Percentiles rank a stretch among this genome's conserved stretches.
phyloP scores from a whole-genome alignment of 805 yeast genomes.

The Kodamaea fukazawae region DNA sequence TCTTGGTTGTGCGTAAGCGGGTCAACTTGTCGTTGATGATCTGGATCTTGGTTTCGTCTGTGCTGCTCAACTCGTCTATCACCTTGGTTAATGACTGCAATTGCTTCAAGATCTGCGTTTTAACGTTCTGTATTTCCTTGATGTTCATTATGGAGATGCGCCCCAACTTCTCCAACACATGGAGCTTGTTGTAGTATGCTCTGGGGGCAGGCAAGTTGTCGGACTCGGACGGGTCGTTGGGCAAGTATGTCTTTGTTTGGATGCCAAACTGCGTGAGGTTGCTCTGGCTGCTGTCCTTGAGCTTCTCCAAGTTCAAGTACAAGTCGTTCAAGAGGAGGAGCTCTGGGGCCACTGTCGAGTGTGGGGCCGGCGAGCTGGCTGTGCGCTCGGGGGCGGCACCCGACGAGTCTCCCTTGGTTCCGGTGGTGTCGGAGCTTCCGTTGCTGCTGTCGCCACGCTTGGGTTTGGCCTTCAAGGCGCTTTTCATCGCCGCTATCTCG shows the following conservation, averaged over 20 bases:
- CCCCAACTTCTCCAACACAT: slow-evolving; percentile 37
- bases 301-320: slow-evolving; percentile 25
- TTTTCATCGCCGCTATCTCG: slow-evolving; percentile 28
- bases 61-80: slow-evolving; percentile 24
- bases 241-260: slow-evolving; percentile 37
- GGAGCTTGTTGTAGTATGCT: slow-evolving; percentile 38
- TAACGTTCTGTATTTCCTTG: slow-evolving; percentile 28
- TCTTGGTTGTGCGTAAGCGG: slow-evolving; percentile 27
- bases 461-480: slow-evolving; percentile 12
- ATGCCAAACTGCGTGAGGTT: slow-evolving; percentile 38
- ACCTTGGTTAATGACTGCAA: slow-evolving; percentile 23
- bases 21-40: slow-evolving; percentile 28
- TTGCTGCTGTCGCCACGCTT: neutral
- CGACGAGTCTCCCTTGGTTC: neutral
- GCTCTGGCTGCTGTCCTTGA: slow-evolving; percentile 28
- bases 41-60: slow-evolving; percentile 34
- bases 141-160: slow-evolving; percentile 30
- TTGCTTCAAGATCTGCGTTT: slow-evolving; percentile 24
- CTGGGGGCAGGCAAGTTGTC: slow-evolving; percentile 40
- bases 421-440: neutral
- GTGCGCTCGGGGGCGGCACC: too few species aligned
- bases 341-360: slow-evolving; percentile 25
- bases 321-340: slow-evolving; percentile 31
- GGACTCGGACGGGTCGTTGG: slow-evolving; percentile 30
- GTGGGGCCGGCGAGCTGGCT: neutral